Evolutionary conservation across 108 stramenopile species (phyloP).

Genomic region (Nitzschia putrida): DNA sequence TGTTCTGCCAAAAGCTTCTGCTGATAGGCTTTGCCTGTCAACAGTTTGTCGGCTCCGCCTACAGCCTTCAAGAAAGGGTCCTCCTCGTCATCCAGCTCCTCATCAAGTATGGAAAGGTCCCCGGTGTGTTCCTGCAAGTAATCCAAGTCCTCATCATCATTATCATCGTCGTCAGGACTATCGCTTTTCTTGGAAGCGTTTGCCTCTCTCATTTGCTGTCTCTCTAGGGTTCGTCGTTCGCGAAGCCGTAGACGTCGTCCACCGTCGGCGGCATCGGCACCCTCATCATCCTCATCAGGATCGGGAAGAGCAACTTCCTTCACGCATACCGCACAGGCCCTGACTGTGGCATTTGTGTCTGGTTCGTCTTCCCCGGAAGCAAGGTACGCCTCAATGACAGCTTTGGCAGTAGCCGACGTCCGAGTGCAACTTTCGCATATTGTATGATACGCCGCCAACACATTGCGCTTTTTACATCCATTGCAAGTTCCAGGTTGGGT

Average conservation of each 20-base stretch:
- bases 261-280: conserved; percentile 38
- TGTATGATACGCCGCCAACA: conserved; percentile 85
- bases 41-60: conserved; percentile 71
- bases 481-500: conserved; percentile 84
- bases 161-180: conserved; percentile 33
- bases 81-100: conserved; percentile 56
- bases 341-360: conserved; percentile 4
- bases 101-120: conserved; percentile 3
- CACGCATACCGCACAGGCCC: conserved; percentile 76
- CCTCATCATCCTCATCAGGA: conserved; percentile 51
- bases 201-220: conserved; percentile 48
- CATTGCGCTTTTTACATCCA: conserved; percentile 57
- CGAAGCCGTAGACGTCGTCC: conserved; percentile 60
- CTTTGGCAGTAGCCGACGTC: conserved; percentile 49
- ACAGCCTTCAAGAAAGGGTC: conserved; percentile 83
- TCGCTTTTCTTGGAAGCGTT: conserved; percentile 34
- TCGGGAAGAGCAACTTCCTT: conserved; percentile 73
- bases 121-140: conserved; percentile 28
- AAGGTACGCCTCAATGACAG: conserved; percentile 41
- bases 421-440: conserved; percentile 73
- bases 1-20: conserved; percentile 58
- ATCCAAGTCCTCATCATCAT: conserved; percentile 18
- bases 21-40: conserved; percentile 83
- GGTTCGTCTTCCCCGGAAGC: conserved; percentile 5
- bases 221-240: conserved; percentile 62